Evolutionary conservation across 345 rosid species (phyloP).

Genomic region (Hypericum androsaemum): DNA sequence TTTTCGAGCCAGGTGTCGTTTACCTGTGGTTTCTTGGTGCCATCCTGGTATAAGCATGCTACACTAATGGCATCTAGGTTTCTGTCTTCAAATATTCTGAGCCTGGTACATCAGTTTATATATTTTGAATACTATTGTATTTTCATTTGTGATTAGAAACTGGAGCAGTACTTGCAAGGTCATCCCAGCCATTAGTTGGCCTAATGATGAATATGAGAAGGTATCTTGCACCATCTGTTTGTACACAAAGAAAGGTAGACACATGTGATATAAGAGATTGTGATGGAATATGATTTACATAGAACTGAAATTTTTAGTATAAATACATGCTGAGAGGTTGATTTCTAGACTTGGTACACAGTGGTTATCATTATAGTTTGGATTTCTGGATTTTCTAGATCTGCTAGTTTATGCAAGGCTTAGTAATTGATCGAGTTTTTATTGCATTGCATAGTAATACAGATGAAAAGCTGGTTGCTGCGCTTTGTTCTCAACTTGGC

Average conservation of each 20-base stretch:
- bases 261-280: too few relatives aligned
- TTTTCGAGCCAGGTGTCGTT: conserved; percentile 79
- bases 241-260: background rate
- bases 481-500: conserved; percentile 60
- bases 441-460: conserved; percentile 43
- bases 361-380: too few relatives aligned
- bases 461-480: conserved; percentile 96
- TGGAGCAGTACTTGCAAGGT: conserved; percentile 98
- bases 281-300: too few relatives aligned
- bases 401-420: background rate
- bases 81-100: conserved; percentile 4
- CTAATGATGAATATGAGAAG: conserved; percentile 97
- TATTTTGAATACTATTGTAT: conserved; percentile 14
- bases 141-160: conserved; percentile 33
- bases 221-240: conserved; percentile 29
- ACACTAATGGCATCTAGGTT: too few relatives aligned
- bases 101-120: background rate
- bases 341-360: too few relatives aligned
- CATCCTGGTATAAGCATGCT: conserved; percentile 52
- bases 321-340: too few relatives aligned
- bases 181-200: conserved; percentile 96
- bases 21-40: conserved; percentile 94
- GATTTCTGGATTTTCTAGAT: too few relatives aligned
- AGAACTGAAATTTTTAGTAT: too few relatives aligned
- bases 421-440: conserved; percentile 8